phyloP scores from a whole-genome alignment of 768 basidiomycete genomes.

The Hemileccinum rubropunctum region DNA sequence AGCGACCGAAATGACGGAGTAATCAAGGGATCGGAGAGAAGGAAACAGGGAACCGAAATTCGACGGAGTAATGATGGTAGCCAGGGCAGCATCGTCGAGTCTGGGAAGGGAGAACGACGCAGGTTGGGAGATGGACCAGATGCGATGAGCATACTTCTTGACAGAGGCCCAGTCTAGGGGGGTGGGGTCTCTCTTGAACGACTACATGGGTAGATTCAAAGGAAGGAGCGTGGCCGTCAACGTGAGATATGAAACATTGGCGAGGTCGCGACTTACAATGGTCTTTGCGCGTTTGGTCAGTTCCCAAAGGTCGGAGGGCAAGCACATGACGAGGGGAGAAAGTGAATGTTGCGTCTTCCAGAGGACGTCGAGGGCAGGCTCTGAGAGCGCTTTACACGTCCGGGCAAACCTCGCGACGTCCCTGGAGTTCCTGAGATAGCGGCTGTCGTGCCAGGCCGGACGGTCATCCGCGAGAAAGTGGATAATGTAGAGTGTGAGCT shows the following conservation, averaged over 20 bases:
- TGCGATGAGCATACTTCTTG: constrained; percentile 24
- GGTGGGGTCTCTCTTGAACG: constrained; percentile 19
- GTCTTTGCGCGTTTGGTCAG: constrained; percentile 13
- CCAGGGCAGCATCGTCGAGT: constrained; percentile 25
- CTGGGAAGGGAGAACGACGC: constrained; percentile 18
- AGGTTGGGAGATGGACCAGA: constrained; percentile 23
- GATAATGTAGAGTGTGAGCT: constrained; percentile 25
- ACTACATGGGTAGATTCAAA: constrained; percentile 6
- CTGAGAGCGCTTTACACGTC: constrained; percentile 29
- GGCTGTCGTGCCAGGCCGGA: constrained; percentile 11
- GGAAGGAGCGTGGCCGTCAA: not conserved
- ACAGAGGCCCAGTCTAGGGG: constrained; percentile 22
- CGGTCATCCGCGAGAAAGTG: constrained; percentile 23
- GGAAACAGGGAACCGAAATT: constrained; percentile 24
- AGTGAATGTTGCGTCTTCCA: constrained; percentile 31
- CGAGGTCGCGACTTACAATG: constrained; percentile 19
- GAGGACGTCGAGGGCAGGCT: constrained; percentile 30
- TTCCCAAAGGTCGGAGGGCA: constrained; percentile 27
- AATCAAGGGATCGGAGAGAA: constrained; percentile 25
- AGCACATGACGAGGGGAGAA: constrained; percentile 28
- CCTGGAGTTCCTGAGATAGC: constrained; percentile 17
- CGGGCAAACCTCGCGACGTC: constrained; percentile 28
- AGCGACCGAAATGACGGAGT: constrained; percentile 24
- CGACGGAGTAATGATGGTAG: constrained; percentile 18
- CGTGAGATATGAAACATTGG: not conserved